Conservation (phyloP, 352 stramenopile genomes). For the Phytophthora sojae region DNA sequence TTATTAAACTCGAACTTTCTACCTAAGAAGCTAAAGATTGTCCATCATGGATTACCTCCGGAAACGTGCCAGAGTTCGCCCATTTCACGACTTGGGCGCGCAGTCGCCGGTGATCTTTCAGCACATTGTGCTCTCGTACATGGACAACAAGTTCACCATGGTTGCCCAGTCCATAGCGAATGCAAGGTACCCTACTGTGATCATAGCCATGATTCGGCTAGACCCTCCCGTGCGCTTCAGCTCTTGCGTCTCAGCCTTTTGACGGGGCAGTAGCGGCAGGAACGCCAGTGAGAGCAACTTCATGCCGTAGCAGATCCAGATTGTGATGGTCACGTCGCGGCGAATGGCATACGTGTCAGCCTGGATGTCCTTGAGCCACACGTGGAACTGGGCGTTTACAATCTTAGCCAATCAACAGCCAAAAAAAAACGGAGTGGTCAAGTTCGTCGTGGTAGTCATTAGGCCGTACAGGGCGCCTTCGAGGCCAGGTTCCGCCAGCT, state of each 20-base stretch:
- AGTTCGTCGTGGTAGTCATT: slow-evolving; percentile 55
- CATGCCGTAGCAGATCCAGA: slow-evolving; percentile 59
- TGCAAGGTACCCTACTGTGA: slow-evolving; percentile 36
- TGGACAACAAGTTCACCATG: slow-evolving; percentile 51
- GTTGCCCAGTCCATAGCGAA: slow-evolving; percentile 46
- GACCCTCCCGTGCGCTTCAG: slow-evolving; percentile 43
- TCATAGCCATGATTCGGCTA: slow-evolving; percentile 38
- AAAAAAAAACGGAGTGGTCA: slow-evolving; percentile 50
- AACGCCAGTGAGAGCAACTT: slow-evolving; percentile 60
- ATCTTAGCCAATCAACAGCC: slow-evolving; percentile 51
- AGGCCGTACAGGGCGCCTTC: slow-evolving; percentile 63
- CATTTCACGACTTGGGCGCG: slow-evolving; percentile 24
- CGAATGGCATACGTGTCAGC: slow-evolving; percentile 50
- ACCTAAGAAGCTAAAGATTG: too few species aligned
- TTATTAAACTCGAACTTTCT: too few species aligned
- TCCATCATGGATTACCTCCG: too few species aligned
- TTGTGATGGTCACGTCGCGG: slow-evolving; percentile 67
- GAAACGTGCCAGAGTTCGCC: too few species aligned
- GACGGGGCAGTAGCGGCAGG: slow-evolving; percentile 51
- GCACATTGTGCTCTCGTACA: slow-evolving; percentile 59
- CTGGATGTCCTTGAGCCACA: slow-evolving; percentile 56
- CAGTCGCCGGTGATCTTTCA: slow-evolving; percentile 62
- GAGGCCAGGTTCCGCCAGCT: slow-evolving; percentile 52
- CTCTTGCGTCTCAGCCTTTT: slow-evolving; percentile 54
- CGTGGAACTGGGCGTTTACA: slow-evolving; percentile 54